Evolutionary conservation across 2,329 filamentous ascomycete species (phyloP), one percentile per base, ranked within the genome.

Genomic region (Cyclaneusma minus): DNA sequence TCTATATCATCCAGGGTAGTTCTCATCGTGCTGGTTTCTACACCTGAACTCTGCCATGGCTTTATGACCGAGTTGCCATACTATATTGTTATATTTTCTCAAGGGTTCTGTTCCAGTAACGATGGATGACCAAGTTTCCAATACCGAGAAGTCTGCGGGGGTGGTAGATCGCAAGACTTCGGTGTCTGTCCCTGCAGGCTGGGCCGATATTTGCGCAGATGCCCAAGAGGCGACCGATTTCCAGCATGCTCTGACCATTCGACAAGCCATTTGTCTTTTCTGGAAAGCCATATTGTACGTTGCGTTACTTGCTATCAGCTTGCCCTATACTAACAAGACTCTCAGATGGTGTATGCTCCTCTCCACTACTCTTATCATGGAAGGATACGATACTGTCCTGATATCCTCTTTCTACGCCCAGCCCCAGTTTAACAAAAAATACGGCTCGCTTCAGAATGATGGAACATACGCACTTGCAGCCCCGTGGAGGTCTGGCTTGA

Each of bases 401-500:
- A 40, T 55, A 17, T 39, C 40, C 6, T 46, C 42, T 12, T 49
- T 54, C 32, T 52, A 42, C 24, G 49, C 38, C n/a, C 48, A 48
- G 32, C 50, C 34, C 5, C 36, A 29, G 38, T 54, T 44, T 38
- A 45, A 39, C 12, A 43, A 32, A 38, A 52, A 41, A 32, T 59
- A 54, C 29, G 54, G 54, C 8, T 29, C 41, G 5, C 29, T 38
- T 6, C 23, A 39, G 5, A 19, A 35, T 6, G 33, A 52, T 28
- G 49, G 34, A 3, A 39, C 42, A 3, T 55, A 54, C 24, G 42
- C 52, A 29, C 38, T 60, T 14, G 41, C 48, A 4, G 48, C 51
- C 3, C 34, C 48, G 7, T 60, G 56, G 55, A 56, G 60, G 34
- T 47, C 52, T 7, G 56, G 48, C 3, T 35, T 62, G 1, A 42